Conservation (phyloP, 768 basidiomycete genomes). For the Lactifluus rugatus region DNA sequence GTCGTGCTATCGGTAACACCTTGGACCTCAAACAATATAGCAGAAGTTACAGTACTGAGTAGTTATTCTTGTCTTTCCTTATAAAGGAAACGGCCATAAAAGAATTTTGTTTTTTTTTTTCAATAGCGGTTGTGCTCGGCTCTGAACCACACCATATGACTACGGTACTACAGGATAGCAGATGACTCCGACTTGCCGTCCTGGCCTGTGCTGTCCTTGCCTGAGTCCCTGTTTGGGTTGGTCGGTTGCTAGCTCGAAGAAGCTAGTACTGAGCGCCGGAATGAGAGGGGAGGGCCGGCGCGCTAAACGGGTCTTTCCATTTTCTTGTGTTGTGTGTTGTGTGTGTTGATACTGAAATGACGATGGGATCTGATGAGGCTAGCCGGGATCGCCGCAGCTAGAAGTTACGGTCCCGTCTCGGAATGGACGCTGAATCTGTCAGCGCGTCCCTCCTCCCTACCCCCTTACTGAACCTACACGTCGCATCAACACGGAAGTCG, state of each 20-base stretch:
- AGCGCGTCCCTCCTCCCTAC: not conserved
- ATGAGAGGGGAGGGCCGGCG: not conserved
- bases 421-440: not conserved
- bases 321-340: not conserved
- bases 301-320: not conserved
- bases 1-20: not conserved
- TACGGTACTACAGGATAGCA: not conserved
- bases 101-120: not conserved
- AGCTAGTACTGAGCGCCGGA: not conserved
- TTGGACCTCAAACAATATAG: not conserved
- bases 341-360: not conserved
- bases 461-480: not conserved
- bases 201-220: not conserved
- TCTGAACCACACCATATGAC: not conserved
- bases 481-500: not conserved
- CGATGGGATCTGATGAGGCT: not conserved
- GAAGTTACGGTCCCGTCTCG: not conserved
- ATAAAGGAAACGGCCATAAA: not conserved
- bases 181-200: not conserved
- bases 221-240: not conserved
- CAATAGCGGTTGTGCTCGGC: not conserved
- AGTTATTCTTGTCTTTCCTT: not conserved
- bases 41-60: not conserved
- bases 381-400: not conserved
- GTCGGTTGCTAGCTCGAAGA: not conserved